Conservation (phyloP, 805 yeast species). For the Helenozyma rhizophorensis region DNA sequence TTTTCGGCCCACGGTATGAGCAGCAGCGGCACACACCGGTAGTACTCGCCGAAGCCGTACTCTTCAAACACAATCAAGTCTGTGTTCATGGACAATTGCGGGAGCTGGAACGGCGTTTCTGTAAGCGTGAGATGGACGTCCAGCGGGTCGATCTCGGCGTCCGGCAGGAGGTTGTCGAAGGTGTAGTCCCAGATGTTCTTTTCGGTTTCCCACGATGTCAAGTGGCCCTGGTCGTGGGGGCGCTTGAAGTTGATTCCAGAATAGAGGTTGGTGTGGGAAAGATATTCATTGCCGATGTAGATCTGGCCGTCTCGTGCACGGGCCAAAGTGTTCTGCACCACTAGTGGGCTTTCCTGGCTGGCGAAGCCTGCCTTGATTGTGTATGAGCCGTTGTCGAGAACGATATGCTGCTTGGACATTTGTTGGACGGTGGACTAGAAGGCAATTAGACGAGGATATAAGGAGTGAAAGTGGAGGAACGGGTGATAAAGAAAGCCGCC, state of each 20-base stretch:
- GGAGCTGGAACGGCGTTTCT: conserved; percentile 78
- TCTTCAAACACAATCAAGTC: conserved; percentile 95
- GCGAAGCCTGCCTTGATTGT: conserved; percentile 54
- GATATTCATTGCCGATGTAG: conserved; percentile 66
- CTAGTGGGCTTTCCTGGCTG: conserved; percentile 33
- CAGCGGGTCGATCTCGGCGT: conserved; percentile 33
- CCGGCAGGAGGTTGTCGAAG: conserved; percentile 40
- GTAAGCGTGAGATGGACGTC: conserved; percentile 64
- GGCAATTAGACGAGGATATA: too few species aligned
- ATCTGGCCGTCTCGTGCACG: conserved; percentile 71
- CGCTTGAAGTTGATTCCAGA: conserved; percentile 71
- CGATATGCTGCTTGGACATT: conserved; percentile 40
- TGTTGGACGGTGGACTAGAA: too few species aligned
- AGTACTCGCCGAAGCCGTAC: conserved; percentile 70
- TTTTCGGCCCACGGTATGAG: conserved; percentile 55
- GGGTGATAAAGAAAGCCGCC: too few species aligned
- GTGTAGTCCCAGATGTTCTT: conserved; percentile 87
- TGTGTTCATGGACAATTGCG: conserved; percentile 74
- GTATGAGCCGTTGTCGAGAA: conserved; percentile 89
- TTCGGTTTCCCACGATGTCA: conserved; percentile 88
- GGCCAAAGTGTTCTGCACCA: conserved; percentile 65
- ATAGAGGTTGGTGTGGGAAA: conserved; percentile 60
- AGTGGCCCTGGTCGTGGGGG: conserved; percentile 85
- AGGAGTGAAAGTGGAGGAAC: too few species aligned
- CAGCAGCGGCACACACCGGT: conserved; percentile 59